Percentiles rank a stretch among this genome's conserved stretches.
phyloP scores from a whole-genome alignment of 345 rosid genomes.

The Eucalyptus tenuipes region DNA sequence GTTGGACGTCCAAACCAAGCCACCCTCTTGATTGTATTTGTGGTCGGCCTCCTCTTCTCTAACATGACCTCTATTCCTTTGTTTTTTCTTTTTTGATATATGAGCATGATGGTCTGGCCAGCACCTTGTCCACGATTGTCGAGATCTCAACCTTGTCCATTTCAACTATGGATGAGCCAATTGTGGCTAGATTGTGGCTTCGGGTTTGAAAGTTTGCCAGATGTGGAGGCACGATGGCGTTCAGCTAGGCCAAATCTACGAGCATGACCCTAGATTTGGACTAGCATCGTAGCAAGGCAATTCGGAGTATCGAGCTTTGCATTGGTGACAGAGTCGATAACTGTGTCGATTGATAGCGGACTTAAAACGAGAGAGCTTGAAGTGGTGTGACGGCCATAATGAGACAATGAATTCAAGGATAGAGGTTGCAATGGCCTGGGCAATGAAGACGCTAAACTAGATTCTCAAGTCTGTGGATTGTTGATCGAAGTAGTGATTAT shows the following conservation, averaged over 20 bases:
- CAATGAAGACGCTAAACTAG: accelerated
- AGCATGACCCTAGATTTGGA: not conserved
- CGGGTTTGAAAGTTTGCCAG: not conserved
- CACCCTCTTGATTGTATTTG: not conserved
- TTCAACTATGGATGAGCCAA: not conserved
- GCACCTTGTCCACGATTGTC: too few relatives aligned
- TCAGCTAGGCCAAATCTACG: not conserved
- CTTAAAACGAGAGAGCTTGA: accelerated
- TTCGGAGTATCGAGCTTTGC: accelerated
- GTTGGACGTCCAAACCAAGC: not conserved
- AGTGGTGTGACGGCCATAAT: not conserved
- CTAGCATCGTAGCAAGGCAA: accelerated
- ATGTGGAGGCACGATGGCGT: not conserved
- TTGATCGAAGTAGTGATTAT: accelerated
- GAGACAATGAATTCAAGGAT: not conserved
- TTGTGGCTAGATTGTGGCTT: not conserved
- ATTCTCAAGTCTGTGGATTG: accelerated
- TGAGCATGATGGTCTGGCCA: not conserved
- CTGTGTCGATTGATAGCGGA: accelerated
- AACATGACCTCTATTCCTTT: not conserved
- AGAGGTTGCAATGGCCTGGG: not conserved
- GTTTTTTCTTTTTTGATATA: not conserved
- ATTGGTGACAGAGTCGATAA: accelerated
- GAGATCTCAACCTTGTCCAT: not conserved
- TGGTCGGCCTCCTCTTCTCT: not conserved